Percentiles rank a stretch among this genome's conserved stretches.
Conservation (phyloP, 768 basidiomycete genomes). For the Leccinum obscurum region DNA sequence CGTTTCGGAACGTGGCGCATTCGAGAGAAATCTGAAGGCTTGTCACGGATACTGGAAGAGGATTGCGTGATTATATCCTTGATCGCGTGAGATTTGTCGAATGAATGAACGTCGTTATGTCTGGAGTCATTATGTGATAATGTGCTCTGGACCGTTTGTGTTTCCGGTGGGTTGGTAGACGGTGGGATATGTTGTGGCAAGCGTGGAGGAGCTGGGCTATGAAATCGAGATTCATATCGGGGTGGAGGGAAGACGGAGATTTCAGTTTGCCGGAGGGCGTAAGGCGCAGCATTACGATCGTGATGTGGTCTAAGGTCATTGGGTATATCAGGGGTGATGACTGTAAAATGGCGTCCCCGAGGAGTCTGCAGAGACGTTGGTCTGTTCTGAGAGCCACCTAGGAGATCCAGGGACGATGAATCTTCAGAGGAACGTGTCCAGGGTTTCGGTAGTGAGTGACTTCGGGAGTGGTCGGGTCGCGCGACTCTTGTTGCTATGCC, state of each 20-base stretch:
- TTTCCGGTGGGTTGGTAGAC: conserved; percentile 4
- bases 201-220: conserved; percentile 9
- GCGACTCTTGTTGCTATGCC: neutral
- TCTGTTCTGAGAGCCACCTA: conserved; percentile 3
- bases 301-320: conserved; percentile 11
- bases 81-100: conserved; percentile 10
- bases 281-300: conserved; percentile 12
- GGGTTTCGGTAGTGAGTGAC: conserved; percentile 14
- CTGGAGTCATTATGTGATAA: neutral
- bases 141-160: conserved; percentile 4
- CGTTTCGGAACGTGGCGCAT: conserved; percentile 54
- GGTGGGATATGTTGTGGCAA: conserved; percentile 9
- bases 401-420: neutral
- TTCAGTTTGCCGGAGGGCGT: conserved; percentile 16
- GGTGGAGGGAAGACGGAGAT: conserved; percentile 24
- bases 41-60: conserved; percentile 9
- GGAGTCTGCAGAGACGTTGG: conserved; percentile 11
- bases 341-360: conserved; percentile 16
- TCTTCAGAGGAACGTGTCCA: conserved; percentile 1
- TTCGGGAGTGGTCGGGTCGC: conserved; percentile 13
- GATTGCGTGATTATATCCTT: conserved; percentile 5
- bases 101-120: conserved; percentile 12
- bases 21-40: conserved; percentile 18
- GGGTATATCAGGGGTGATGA: conserved; percentile 9
- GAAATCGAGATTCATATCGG: conserved; percentile 17